These are phyloP conservation scores for Apiospora arundinis DNA, from an alignment of 2,329 filamentous ascomycete species.

Conservation along the genomic window DNA sequence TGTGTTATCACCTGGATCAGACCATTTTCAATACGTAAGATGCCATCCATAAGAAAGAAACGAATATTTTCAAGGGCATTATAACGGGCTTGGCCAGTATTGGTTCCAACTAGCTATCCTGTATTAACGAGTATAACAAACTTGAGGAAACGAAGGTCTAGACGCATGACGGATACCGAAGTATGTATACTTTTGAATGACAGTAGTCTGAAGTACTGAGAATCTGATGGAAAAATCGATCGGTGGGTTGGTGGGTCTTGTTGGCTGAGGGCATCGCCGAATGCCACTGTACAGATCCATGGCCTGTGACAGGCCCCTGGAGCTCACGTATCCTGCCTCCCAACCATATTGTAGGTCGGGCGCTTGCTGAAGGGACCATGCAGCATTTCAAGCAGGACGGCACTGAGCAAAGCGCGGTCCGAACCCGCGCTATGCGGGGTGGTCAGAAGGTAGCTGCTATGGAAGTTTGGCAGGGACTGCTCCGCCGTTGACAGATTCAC, in stretches of 20 bases:
- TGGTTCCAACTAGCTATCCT: conserved; percentile 1
- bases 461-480: neutral
- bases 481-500: neutral
- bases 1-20: too few relatives aligned
- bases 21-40: too few relatives aligned
- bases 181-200: neutral
- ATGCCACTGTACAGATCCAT: too few relatives aligned
- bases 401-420: neutral
- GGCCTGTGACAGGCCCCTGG: neutral
- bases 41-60: too few relatives aligned
- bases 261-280: neutral
- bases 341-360: neutral
- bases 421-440: neutral
- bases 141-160: neutral
- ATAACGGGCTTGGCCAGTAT: neutral
- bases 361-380: conserved; percentile 21
- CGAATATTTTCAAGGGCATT: neutral
- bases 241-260: neutral
- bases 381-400: conserved; percentile 10
- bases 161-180: neutral
- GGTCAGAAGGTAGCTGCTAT: conserved; percentile 3
- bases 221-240: neutral
- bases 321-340: conserved; percentile 1
- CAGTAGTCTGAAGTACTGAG: neutral
- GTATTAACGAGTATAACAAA: conserved; percentile 4